A percentile compares a stretch with the other conserved stretches of the same genome.
Conservation (phyloP, 129 eudicot species). For the Flaveria bidentis region DNA sequence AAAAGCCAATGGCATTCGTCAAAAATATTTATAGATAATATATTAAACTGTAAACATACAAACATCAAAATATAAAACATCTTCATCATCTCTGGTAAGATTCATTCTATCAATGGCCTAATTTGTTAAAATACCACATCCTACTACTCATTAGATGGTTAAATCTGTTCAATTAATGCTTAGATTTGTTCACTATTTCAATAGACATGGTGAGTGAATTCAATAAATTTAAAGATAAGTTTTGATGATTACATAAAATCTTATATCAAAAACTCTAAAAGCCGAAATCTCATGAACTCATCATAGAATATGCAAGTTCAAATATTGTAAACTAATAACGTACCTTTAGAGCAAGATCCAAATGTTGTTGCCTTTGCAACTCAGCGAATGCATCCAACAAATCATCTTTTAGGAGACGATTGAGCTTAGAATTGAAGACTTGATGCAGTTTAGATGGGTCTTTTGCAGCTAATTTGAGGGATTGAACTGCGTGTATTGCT, state of each 20-base stretch:
- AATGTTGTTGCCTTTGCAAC: slow-evolving; percentile 64
- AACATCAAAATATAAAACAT: too few relatives aligned
- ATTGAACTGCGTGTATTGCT: slow-evolving; percentile 83
- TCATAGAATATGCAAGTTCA: too few relatives aligned
- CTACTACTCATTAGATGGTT: too few relatives aligned
- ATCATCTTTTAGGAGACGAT: slow-evolving; percentile 72
- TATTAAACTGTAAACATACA: too few relatives aligned
- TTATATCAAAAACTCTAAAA: background rate
- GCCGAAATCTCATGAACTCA: background rate
- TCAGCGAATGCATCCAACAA: slow-evolving; percentile 64
- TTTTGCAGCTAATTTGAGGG: slow-evolving; percentile 76
- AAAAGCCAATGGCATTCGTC: too few relatives aligned
- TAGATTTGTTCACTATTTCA: too few relatives aligned
- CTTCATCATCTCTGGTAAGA: too few relatives aligned
- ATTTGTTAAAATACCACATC: too few relatives aligned
- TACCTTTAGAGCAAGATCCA: slow-evolving; percentile 60
- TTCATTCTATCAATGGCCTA: too few relatives aligned
- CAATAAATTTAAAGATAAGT: background rate
- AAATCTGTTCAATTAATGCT: too few relatives aligned
- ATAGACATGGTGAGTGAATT: background rate
- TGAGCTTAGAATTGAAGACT: slow-evolving; percentile 51
- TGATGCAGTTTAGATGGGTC: slow-evolving; percentile 50
- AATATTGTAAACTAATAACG: background rate
- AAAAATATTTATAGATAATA: too few relatives aligned
- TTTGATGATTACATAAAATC: background rate